These are phyloP conservation scores for Smallanthus sonchifolius DNA, from an alignment of 129 eudicot genomes.

Conservation along the genomic window DNA sequence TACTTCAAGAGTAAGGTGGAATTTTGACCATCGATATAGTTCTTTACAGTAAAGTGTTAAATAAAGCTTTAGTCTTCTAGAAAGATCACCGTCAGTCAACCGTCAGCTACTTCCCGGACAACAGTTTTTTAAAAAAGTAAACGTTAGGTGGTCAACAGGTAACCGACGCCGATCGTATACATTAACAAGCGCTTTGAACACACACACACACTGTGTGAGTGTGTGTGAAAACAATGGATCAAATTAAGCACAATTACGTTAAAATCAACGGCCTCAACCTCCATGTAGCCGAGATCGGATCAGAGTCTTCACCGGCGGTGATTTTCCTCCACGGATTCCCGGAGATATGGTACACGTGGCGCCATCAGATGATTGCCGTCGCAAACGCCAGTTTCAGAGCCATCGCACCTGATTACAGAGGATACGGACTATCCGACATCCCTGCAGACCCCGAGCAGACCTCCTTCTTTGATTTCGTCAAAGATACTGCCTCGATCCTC, in stretches of 20 bases:
- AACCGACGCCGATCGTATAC: background rate
- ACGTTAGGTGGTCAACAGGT: background rate
- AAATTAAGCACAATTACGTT: conserved; percentile 16
- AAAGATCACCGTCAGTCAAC: background rate
- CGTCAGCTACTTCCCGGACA: background rate
- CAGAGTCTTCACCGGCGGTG: conserved; percentile 13
- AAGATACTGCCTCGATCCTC: conserved; percentile 11
- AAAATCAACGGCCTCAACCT: conserved; percentile 17
- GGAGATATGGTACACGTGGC: conserved; percentile 33
- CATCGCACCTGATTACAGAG: conserved; percentile 30
- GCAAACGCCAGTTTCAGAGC: conserved; percentile 27
- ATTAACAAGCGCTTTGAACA: background rate
- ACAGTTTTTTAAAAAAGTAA: background rate
- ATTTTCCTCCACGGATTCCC: conserved; percentile 26
- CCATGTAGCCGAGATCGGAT: conserved; percentile 27
- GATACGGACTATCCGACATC: conserved; percentile 26
- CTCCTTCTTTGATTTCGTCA: conserved; percentile 15
- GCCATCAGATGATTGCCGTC: conserved; percentile 27
- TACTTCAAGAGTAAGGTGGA: conserved; percentile 28
- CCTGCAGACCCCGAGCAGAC: conserved; percentile 20
- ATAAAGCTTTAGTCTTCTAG: background rate
- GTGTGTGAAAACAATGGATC: conserved; percentile 8
- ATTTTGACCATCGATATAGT: conserved; percentile 25
- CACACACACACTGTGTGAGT: background rate
- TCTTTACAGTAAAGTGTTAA: too few relatives aligned